Conservation (phyloP, 768 basidiomycete genomes). For the Terana coerulea region DNA sequence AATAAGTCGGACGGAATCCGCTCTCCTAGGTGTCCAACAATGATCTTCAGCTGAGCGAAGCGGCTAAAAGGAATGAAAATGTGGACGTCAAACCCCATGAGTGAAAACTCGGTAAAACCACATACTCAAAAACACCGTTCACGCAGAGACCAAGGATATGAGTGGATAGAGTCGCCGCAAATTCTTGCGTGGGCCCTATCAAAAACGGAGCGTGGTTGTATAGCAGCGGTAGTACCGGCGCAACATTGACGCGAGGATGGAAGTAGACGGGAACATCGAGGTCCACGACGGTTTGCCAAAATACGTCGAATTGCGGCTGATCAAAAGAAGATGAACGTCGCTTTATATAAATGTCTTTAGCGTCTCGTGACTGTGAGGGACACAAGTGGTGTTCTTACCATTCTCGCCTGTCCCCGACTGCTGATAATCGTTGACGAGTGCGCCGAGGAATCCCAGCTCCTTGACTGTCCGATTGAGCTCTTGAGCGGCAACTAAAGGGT, state of each 20-base stretch:
- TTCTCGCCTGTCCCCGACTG: not conserved
- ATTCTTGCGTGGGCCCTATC: not conserved
- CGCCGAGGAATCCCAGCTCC: slow-evolving; percentile 2
- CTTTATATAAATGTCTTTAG: not conserved
- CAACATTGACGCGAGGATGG: not conserved
- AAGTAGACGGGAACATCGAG: slow-evolving; percentile 1
- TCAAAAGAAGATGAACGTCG: slow-evolving; percentile 3
- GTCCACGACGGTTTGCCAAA: slow-evolving; percentile 1
- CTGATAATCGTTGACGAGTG: slow-evolving; percentile 4
- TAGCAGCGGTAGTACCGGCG: not conserved
- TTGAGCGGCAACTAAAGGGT: not conserved
- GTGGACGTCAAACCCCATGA: no score
- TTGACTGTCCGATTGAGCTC: not conserved
- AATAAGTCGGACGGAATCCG: slow-evolving; percentile 1
- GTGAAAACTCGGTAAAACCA: no score
- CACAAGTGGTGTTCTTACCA: no score
- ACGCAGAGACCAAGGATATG: not conserved
- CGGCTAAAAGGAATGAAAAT: no score
- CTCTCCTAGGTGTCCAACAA: slow-evolving; percentile 1
- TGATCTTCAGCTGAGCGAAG: not conserved
- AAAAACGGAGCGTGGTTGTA: not conserved
- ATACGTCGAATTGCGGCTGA: slow-evolving; percentile 1
- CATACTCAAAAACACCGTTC: slow-evolving; percentile 2
- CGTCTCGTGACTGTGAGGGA: no score
- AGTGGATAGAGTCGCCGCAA: not conserved